Base-by-base conservation (phyloP, 768 basidiomycete genomes). In the Dentipellis fragilis region DNA sequence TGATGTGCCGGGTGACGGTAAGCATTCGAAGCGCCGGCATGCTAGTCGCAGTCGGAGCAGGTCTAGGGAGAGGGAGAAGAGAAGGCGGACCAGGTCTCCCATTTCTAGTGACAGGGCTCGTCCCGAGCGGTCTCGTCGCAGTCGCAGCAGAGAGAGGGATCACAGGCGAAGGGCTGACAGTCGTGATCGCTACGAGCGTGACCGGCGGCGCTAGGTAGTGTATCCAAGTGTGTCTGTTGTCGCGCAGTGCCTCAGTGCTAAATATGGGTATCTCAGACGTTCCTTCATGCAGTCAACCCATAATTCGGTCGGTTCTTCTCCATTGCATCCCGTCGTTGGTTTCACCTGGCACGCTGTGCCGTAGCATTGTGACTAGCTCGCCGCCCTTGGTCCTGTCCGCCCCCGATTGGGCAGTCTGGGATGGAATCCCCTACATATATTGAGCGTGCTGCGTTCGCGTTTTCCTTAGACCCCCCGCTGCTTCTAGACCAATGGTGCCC, bases 41-140 rank as follows among this genome's bases (percentile, higher is more conserved):
- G 79, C 77, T 23, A 81, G 79, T 58, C 69, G 78, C 51, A 83
- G 82, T 58, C 72, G 73, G 9, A 49, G 48, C 22, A 76, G 80
- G 34, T 65, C 71, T 14, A 55, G 63, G 17, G 64, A 68, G 22
- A 46, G 63, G 19, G 65, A 68, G 17, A 59, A 57, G 8, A 35
- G 58, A 21, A 48, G 58, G 14, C 61, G 67, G 14, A 63, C 66
- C 22, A 45, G 55, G 36, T 67, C 67, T 14, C 65, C 63, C n/a
- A 56, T 58, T 29, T 51, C 60, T 4, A 37, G 19, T 54, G 69
- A 52, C 63, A 66, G 21, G 52, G 65, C 68, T 42, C 65, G 69
- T 14, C 34, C 19, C 21, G 54, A 54, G 21, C 54, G 54, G 29
- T 29, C 29, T 21, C 54, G 46, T 17, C 54, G 54, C 16, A 54